Evolutionary conservation across 2,329 filamentous ascomycete genomes (phyloP).

Genomic region (Cladophialophora exuberans): DNA sequence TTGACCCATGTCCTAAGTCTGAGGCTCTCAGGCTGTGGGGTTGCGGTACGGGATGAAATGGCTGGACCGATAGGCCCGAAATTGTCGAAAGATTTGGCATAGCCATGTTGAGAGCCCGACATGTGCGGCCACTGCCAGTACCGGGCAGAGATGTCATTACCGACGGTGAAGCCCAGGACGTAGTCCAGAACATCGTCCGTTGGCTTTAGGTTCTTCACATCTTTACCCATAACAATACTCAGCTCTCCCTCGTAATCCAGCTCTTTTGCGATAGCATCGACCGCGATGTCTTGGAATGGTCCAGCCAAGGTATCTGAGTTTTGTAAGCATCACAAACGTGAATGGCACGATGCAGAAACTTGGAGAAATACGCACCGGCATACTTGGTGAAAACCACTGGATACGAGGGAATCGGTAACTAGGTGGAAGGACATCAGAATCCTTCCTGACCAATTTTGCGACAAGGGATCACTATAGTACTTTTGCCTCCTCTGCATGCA

Average conservation of each 20-base stretch:
- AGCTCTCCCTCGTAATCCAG: slow-evolving; percentile 5
- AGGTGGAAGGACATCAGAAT: too few species aligned
- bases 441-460: too few species aligned
- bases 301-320: background rate
- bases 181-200: slow-evolving; percentile 50
- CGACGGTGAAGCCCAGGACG: slow-evolving; percentile 21
- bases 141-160: slow-evolving; percentile 17
- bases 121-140: slow-evolving; percentile 52
- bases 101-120: slow-evolving; percentile 60
- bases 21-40: slow-evolving; percentile 1
- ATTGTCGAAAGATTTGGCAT: slow-evolving; percentile 75
- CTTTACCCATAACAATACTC: slow-evolving; percentile 42
- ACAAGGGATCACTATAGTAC: background rate
- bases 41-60: slow-evolving; percentile 61
- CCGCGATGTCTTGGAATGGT: background rate
- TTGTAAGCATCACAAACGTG: too few species aligned
- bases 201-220: slow-evolving; percentile 56
- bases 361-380: too few species aligned
- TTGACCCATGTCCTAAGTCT: slow-evolving; percentile 19
- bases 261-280: background rate
- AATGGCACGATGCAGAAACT: too few species aligned
- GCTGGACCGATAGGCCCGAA: slow-evolving; percentile 76
- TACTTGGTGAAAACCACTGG: slow-evolving; percentile 41
- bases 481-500: slow-evolving; percentile 10
- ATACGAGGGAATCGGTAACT: slow-evolving; percentile 9